A percentile compares a stretch with the other conserved stretches of the same genome.
Conservation (phyloP, 306 rosid genomes). For the Vachellia collinsii region DNA sequence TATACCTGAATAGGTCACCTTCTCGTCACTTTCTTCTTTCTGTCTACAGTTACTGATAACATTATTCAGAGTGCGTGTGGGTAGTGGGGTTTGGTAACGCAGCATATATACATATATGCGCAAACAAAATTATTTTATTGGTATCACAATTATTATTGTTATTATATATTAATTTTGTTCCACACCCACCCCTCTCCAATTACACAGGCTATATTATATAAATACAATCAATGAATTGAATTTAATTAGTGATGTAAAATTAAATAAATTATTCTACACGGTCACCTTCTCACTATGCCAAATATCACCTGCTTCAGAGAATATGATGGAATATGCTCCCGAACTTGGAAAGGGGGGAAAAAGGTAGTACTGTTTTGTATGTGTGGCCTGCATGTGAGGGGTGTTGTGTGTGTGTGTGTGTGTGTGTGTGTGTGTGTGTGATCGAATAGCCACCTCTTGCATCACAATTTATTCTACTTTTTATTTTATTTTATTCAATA, state of each 20-base stretch:
- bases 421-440: too few relatives aligned
- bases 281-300: not conserved
- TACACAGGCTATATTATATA: slow-evolving; percentile 16
- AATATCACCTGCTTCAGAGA: not conserved
- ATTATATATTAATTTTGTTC: not conserved
- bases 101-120: too few relatives aligned
- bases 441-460: too few relatives aligned
- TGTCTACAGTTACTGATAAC: too few relatives aligned
- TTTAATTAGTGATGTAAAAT: not conserved
- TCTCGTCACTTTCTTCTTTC: too few relatives aligned
- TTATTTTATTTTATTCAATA: not conserved
- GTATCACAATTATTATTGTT: too few relatives aligned
- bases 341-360: slow-evolving; percentile 24
- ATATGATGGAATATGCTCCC: slow-evolving; percentile 2
- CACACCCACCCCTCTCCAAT: not conserved
- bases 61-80: too few relatives aligned
- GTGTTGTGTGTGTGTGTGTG: too few relatives aligned
- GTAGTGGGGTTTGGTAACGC: too few relatives aligned
- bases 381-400: not conserved
- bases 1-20: too few relatives aligned
- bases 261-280: not conserved
- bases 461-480: slow-evolving; percentile 36
- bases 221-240: not conserved
- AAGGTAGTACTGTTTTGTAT: not conserved
- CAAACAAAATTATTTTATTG: too few relatives aligned